Percentiles rank a stretch among this genome's conserved stretches.
Conservation (phyloP, 2,329 filamentous ascomycete species). For the Coniochaeta ligniaria region DNA sequence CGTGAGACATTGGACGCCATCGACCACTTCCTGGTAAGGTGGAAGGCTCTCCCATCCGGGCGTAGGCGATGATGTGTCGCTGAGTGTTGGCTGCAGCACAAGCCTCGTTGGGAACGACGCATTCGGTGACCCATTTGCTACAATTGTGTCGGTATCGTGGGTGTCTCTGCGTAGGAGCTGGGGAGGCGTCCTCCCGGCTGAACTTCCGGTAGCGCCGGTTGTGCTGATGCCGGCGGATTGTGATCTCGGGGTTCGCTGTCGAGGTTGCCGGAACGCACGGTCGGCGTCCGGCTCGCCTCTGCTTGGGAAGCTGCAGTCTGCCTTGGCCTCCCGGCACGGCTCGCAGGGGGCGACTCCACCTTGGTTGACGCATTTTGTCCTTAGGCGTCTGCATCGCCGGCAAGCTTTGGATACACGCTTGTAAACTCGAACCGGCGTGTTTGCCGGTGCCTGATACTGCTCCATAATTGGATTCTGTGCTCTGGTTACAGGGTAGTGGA, state of each 20-base stretch:
- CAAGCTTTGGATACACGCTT: conserved; percentile 1
- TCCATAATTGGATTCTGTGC: too few species aligned
- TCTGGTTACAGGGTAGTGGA: too few species aligned
- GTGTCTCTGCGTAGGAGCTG: too few species aligned
- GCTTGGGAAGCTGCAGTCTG: not conserved
- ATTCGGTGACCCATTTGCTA: too few species aligned
- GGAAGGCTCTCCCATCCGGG: not conserved
- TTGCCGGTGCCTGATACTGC: too few species aligned
- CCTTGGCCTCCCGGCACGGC: not conserved
- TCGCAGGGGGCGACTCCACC: not conserved
- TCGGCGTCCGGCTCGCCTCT: not conserved
- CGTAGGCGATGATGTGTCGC: not conserved
- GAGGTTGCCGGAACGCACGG: conserved; percentile 1
- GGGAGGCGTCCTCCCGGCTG: too few species aligned
- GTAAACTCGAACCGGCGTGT: not conserved
- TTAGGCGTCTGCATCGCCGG: not conserved
- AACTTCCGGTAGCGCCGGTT: too few species aligned
- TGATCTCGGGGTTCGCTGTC: too few species aligned
- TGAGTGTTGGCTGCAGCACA: too few species aligned
- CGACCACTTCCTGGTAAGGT: conserved; percentile 18
- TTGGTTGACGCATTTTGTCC: conserved; percentile 1
- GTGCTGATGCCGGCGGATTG: too few species aligned
- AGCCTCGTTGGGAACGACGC: too few species aligned
- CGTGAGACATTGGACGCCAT: conserved; percentile 18
- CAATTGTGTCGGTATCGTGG: too few species aligned